Conservation (phyloP, 441 rosid species). For the Aquilaria agallochum region DNA sequence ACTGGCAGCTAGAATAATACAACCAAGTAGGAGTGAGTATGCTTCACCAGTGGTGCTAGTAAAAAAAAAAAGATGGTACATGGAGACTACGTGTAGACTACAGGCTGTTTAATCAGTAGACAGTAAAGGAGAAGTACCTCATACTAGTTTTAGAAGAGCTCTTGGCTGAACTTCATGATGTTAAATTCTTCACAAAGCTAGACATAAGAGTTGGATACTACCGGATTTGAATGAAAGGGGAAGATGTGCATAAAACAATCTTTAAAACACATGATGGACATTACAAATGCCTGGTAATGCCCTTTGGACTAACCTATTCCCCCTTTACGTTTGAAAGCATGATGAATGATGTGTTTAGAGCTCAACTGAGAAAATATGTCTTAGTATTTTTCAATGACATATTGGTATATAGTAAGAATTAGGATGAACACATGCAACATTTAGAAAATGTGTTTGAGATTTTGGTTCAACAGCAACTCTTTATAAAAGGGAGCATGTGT, state of each 20-base stretch:
- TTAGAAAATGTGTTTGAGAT: background rate
- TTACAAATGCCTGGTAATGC: background rate
- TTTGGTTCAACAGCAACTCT: background rate
- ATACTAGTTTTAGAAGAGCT: background rate
- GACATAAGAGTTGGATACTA: background rate
- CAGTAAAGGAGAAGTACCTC: conserved; percentile 5
- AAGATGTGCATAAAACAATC: background rate
- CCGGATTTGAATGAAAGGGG: background rate
- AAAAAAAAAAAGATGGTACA: conserved; percentile 14
- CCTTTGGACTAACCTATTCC: background rate
- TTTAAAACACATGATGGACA: background rate
- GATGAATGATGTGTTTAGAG: background rate
- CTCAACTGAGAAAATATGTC: background rate
- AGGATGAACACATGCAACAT: background rate
- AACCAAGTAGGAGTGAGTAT: conserved; percentile 7
- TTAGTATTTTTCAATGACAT: background rate
- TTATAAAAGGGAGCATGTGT: background rate
- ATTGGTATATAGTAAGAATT: background rate
- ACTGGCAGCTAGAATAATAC: background rate
- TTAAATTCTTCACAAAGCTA: background rate
- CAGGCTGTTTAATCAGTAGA: background rate
- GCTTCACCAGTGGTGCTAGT: conserved; percentile 8
- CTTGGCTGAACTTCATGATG: background rate
- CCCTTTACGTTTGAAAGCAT: background rate
- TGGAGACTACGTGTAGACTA: conserved; percentile 1